Base-by-base conservation (phyloP, 805 yeast species). In the Dipodascus geniculatus region DNA sequence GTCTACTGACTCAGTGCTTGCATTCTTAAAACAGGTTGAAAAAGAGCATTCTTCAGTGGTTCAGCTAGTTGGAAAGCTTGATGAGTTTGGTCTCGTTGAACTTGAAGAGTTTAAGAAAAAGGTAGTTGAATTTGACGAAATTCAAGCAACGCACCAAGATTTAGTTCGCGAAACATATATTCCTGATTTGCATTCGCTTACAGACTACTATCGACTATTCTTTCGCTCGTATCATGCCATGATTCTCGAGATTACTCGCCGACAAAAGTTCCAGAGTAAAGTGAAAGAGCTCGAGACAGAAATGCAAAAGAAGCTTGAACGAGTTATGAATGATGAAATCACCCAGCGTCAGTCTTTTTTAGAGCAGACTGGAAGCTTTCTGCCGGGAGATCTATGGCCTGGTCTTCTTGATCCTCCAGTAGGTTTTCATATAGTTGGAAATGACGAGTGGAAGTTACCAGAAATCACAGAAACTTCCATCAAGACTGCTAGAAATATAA, bases 311-410 rank as follows among this genome's bases (percentile, higher is more conserved):
- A 69, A 71, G 48, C 61, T 83, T 16, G 58, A 68, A 16, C 53
- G 61, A 2, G 59, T 79, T 2, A 71, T 73, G 51, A 61, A 64
- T 2, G 72, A 74, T 1, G 89, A 83, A 56, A 62, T 65, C 38
- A 62, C 61, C 1, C 62, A 65, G 11, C 68, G 86, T 44, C 60
- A 68, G 19, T 53, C 61, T 9, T 83, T 83, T 57, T 57, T 80
- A 48, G 58, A 62, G 1, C 62, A 67, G 3, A 72, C 81, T 65
- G 83, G 82, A 0, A 76, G 75, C 44, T 83, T 65, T 57, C 66
- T 83, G 14, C 90, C 90, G 0, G 70, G 65, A 48, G 78, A 77
- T 56, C 66, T 79, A 2, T 78, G 80, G 80, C 68, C 72, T 0
- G 73, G 74, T 2, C 65, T 74, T 42, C 66, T 69, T 35, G 73